Evolutionary conservation across 805 yeast genomes (phyloP), one percentile per base, ranked within the genome.

Genomic region (Debaryomyces maramus): DNA sequence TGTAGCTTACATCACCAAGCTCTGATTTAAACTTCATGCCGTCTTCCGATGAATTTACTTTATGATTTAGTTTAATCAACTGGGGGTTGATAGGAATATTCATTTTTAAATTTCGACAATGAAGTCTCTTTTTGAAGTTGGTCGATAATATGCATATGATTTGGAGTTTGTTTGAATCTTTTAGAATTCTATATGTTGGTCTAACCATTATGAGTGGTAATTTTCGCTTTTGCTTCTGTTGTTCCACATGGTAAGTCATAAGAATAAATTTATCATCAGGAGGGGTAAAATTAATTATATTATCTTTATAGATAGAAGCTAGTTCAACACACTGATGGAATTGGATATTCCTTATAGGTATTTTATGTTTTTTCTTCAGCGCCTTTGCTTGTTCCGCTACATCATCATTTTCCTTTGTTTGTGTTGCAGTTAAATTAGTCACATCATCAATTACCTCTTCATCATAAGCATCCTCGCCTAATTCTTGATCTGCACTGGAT

Each of bases 251-350:
- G 44, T 68, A 66, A 3, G 66, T 56, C 54, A 70, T 58, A 2
- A 69, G 51, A 2, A 54, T 51, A 37, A 71, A 71, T 40, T 65
- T 58, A 41, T 69, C 74, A 36, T 88, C 97, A 0, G 97, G 97
- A 11, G 97, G 97, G 13, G 85, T 78, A 58, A 89, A 90, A 20
- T 82, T 78, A 22, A 90, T 79, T 41, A 80, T 75, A 50, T 88
- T 83, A 5, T 75, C 73, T 13, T 65, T 58, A 58, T 90, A 95
- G 46, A 85, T 75, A 37, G 81, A 72, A 2, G 83, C 77, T 27
- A 88, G 63, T 36, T 85, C 72, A n/a, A 88, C 95, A 64, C 96
- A 88, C 63, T 88, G 67, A 51, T 70, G 60, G 67, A 65, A 51
- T 70, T 66, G 73, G 21, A 66, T 63, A 39, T 67, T 65, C 4